A percentile compares a stretch with the other conserved stretches of the same genome.
Conservation (phyloP, 2,329 filamentous ascomycete genomes). For the Bertia moriformis region DNA sequence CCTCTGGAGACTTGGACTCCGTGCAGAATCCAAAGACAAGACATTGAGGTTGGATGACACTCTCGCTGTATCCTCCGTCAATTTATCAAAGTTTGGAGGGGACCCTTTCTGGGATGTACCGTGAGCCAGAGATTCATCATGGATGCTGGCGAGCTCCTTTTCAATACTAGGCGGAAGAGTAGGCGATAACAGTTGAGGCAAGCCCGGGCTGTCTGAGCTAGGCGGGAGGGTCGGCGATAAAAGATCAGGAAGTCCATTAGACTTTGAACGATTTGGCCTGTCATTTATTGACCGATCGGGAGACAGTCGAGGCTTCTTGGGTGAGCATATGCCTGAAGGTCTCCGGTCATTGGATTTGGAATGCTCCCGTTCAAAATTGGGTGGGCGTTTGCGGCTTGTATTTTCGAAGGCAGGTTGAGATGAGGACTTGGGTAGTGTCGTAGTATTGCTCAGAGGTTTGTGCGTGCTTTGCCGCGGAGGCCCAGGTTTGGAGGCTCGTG, state of each 20-base stretch:
- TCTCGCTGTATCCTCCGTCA: too few species aligned
- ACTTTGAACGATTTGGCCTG: slow-evolving; percentile 4
- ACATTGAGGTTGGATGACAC: too few species aligned
- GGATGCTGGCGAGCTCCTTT: slow-evolving; percentile 28
- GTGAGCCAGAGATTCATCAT: too few species aligned
- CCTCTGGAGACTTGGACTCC: too few species aligned
- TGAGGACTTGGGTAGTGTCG: not conserved
- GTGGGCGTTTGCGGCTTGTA: not conserved
- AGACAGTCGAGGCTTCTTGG: not conserved
- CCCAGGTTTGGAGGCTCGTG: not conserved
- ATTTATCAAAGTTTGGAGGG: not conserved
- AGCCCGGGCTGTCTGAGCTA: slow-evolving; percentile 14
- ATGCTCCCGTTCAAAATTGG: not conserved
- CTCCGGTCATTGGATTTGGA: not conserved
- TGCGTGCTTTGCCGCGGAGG: not conserved
- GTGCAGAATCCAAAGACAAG: too few species aligned
- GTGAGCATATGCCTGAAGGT: not conserved
- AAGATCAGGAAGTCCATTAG: slow-evolving; percentile 11
- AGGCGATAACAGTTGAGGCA: slow-evolving; percentile 40
- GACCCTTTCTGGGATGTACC: slow-evolving; percentile 4
- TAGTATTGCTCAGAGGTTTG: not conserved
- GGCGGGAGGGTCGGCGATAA: slow-evolving; percentile 22
- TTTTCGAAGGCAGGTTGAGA: not conserved
- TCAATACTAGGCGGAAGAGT: slow-evolving; percentile 39
- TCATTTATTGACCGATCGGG: slow-evolving; percentile 4